A percentile compares a stretch with the other conserved stretches of the same genome.
Conservation (phyloP, 129 eudicot species). For the Saussurea involucrata region DNA sequence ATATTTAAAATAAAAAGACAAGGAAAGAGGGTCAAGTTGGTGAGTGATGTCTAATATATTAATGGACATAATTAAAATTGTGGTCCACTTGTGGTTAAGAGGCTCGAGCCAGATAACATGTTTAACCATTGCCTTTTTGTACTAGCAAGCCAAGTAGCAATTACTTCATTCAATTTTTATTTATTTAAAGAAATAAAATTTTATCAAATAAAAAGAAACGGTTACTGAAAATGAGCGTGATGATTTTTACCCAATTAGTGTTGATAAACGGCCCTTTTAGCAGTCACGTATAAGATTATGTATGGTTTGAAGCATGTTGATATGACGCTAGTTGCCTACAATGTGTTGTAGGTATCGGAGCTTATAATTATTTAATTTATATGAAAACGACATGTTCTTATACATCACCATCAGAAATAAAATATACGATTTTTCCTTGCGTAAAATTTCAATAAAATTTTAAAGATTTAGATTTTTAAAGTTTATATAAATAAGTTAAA, state of each 20-base stretch:
- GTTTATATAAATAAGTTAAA: too few relatives aligned
- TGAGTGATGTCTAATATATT: not conserved
- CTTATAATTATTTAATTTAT: too few relatives aligned
- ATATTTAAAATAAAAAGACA: not conserved
- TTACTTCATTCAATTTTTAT: not conserved
- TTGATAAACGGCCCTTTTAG: not conserved
- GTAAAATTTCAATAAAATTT: too few relatives aligned
- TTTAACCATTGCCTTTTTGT: not conserved
- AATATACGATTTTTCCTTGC: too few relatives aligned
- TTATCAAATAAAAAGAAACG: not conserved
- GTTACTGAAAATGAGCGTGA: too few relatives aligned
- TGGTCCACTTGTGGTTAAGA: constrained; percentile 15
- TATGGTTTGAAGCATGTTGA: not conserved
- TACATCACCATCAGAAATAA: too few relatives aligned
- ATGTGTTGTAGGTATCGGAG: not conserved
- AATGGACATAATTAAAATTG: not conserved
- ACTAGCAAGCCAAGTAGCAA: too few relatives aligned
- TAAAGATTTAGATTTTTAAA: too few relatives aligned
- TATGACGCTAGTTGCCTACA: not conserved
- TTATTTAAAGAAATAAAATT: not conserved
- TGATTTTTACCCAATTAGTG: too few relatives aligned
- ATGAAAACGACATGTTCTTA: too few relatives aligned
- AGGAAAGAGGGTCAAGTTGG: not conserved
- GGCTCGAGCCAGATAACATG: constrained; percentile 14
- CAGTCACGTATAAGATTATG: not conserved